Percentiles rank a stretch among this genome's conserved stretches.
phyloP scores from a whole-genome alignment of 1,284 basidiomycete genomes.

The Ceratobasidium sp. region DNA sequence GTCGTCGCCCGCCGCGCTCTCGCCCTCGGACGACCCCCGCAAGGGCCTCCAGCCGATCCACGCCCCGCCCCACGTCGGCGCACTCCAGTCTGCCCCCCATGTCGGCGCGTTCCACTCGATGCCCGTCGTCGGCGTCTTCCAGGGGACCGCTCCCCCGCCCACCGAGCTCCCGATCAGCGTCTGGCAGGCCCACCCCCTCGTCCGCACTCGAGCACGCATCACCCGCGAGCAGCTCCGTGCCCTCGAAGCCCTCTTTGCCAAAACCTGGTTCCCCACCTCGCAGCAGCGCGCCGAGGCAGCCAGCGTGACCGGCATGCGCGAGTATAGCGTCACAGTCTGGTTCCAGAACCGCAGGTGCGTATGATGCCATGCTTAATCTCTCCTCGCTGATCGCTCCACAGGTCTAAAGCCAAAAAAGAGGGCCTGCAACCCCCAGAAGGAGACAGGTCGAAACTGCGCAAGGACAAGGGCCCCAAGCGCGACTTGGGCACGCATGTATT shows the following conservation, averaged over 20 bases:
- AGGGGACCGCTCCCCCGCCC: constrained; percentile 31
- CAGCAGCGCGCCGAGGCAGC: constrained; percentile 40
- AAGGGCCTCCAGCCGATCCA: constrained; percentile 31
- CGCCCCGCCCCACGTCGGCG: constrained; percentile 33
- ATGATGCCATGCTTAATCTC: not conserved
- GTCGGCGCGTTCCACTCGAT: constrained; percentile 40
- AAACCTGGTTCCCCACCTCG: constrained; percentile 39
- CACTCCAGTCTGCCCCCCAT: constrained; percentile 33
- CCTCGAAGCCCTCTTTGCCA: constrained; percentile 38
- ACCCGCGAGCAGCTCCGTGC: constrained; percentile 38
- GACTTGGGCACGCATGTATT: constrained; percentile 41
- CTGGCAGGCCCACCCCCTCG: constrained; percentile 40
- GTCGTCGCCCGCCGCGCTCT: constrained; percentile 13
- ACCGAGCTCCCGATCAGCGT: constrained; percentile 36
- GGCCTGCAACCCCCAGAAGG: constrained; percentile 33
- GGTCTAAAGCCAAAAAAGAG: constrained; percentile 41
- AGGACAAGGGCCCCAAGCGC: constrained; percentile 44
- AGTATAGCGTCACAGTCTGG: constrained; percentile 41
- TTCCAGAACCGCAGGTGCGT: constrained; percentile 42
- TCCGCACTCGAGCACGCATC: constrained; percentile 32
- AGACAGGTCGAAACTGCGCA: constrained; percentile 35
- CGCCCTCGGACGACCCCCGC: constrained; percentile 24
- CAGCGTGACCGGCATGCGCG: constrained; percentile 35
- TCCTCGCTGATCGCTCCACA: constrained; percentile 1
- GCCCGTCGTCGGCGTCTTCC: constrained; percentile 40